These are phyloP conservation scores for Epithemia pelagica DNA, from an alignment of 108 stramenopile species.

Conservation along the genomic window DNA sequence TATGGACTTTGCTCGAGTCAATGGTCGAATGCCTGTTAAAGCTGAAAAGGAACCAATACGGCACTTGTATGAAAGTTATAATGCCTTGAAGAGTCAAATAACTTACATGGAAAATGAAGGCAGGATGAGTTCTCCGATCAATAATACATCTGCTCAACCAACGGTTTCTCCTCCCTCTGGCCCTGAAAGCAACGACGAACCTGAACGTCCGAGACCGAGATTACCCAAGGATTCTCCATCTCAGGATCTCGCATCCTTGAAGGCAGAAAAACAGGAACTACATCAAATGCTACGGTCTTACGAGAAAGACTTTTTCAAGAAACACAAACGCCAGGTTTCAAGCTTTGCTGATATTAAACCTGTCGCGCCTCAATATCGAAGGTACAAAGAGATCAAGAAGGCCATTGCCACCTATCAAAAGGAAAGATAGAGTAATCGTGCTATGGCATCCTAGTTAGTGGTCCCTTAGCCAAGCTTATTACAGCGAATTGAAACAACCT, in stretches of 20 bases:
- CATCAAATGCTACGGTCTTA: constrained; percentile 87
- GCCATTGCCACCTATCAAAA: constrained; percentile 51
- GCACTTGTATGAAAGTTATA: constrained; percentile 92
- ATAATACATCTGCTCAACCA: neutral
- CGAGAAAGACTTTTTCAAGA: constrained; percentile 82
- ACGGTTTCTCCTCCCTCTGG: constrained; percentile 4
- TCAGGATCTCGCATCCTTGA: constrained; percentile 64
- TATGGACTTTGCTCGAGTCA: constrained; percentile 71
- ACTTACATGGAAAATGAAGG: constrained; percentile 55
- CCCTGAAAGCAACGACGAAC: neutral
- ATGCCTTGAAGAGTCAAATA: constrained; percentile 81
- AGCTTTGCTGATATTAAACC: constrained; percentile 86
- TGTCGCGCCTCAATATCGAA: constrained; percentile 85
- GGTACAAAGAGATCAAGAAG: constrained; percentile 90
- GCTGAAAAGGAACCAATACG: constrained; percentile 98
- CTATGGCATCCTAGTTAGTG: neutral
- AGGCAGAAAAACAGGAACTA: constrained; percentile 71
- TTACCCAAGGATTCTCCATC: constrained; percentile 17
- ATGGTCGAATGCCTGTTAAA: constrained; percentile 91
- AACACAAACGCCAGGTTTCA: constrained; percentile 80
- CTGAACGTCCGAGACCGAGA: neutral
- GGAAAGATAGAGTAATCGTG: constrained; percentile 2
- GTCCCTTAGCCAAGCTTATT: too few relatives aligned
- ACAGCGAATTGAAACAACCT: too few relatives aligned
- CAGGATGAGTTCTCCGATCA: constrained; percentile 16